phyloP scores from a whole-genome alignment of 805 yeast genomes.

The Wickerhamiella azymoides region DNA sequence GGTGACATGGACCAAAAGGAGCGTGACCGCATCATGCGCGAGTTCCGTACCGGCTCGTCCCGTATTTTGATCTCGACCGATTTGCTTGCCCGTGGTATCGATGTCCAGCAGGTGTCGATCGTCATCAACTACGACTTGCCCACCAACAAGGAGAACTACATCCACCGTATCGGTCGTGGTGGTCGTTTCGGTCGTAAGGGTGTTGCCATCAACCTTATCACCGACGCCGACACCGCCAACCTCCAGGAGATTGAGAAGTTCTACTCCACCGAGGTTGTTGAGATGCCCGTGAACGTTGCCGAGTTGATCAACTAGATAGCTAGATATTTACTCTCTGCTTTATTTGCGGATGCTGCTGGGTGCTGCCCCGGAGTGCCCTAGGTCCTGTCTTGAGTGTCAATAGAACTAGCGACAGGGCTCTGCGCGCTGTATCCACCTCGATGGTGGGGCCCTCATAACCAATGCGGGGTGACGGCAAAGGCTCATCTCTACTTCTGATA shows the following conservation, averaged over 20 bases:
- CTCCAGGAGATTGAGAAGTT: constrained; percentile 79
- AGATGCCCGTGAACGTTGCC: constrained; percentile 60
- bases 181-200: constrained; percentile 99
- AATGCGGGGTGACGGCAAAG: no score
- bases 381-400: neutral
- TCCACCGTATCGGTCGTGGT: constrained; percentile 96
- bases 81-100: constrained; percentile 95
- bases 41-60: constrained; percentile 87
- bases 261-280: constrained; percentile 80
- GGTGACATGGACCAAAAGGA: constrained; percentile 92
- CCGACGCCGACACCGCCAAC: constrained; percentile 58
- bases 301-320: constrained; percentile 22
- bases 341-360: no score
- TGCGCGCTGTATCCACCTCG: no score
- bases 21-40: constrained; percentile 89
- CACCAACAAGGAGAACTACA: constrained; percentile 77
- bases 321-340: neutral
- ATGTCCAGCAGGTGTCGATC: constrained; percentile 91
- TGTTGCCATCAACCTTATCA: constrained; percentile 88
- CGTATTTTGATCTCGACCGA: constrained; percentile 88
- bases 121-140: constrained; percentile 93
- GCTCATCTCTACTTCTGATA: no score
- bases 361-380: neutral
- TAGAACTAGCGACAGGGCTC: no score
- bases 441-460: no score